Conservation (phyloP, 2,329 filamentous ascomycete genomes). For the Lecanicillium sp. region DNA sequence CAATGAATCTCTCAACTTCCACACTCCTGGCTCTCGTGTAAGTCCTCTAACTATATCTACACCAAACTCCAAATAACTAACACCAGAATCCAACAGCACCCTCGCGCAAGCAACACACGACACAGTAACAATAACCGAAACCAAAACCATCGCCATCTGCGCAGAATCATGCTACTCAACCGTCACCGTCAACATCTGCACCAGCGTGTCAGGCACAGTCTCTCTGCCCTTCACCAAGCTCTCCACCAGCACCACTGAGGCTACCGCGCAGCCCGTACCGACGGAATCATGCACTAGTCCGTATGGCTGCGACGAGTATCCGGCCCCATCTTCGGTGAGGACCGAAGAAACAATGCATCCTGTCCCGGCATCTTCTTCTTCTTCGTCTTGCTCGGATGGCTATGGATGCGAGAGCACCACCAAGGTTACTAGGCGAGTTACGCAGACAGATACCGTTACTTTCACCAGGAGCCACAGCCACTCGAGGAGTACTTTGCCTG, state of each 20-base stretch:
- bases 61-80: constrained; percentile 5
- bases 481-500: neutral
- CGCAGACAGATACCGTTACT: neutral
- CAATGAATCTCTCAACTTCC: neutral
- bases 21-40: neutral
- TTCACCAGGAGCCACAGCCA: neutral
- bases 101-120: constrained; percentile 15
- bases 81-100: constrained; percentile 15
- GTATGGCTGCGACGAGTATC: constrained; percentile 9
- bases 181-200: constrained; percentile 2
- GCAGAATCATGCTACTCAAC: constrained; percentile 16
- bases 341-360: neutral
- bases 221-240: no score
- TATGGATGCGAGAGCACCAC: neutral
- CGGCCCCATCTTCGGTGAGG: constrained; percentile 1
- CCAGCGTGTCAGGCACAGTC: no score
- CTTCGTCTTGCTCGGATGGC: no score
- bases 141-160: constrained; percentile 20
- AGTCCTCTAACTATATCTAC: neutral
- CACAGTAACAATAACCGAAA: constrained; percentile 23
- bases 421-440: neutral
- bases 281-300: constrained; percentile 7
- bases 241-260: neutral
- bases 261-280: constrained; percentile 1
- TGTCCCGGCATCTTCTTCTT: neutral